Conservation (phyloP, 2,329 filamentous ascomycete genomes). For the Exserohilum turcica region DNA sequence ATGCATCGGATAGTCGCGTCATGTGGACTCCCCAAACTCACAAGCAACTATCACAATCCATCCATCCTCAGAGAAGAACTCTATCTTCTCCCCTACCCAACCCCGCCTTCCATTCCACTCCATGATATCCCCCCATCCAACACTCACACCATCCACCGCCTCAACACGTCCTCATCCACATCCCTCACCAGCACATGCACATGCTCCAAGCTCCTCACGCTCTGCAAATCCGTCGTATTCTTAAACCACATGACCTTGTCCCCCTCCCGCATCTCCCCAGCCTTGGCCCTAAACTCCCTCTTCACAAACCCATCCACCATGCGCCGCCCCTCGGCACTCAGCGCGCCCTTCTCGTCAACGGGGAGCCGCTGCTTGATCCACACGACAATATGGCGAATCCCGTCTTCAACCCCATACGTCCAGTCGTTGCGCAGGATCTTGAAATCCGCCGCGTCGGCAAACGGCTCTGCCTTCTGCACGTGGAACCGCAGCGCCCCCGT, state of each 20-base stretch:
- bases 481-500: slow-evolving; percentile 43
- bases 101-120: too few species aligned
- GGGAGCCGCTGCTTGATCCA: slow-evolving; percentile 54
- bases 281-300: slow-evolving; percentile 54
- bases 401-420: slow-evolving; percentile 63
- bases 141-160: slow-evolving; percentile 14
- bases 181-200: slow-evolving; percentile 74
- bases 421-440: slow-evolving; percentile 66
- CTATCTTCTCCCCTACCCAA: too few species aligned
- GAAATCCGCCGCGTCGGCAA: slow-evolving; percentile 61
- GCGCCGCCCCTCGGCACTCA: slow-evolving; percentile 36
- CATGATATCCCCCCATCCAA: not conserved
- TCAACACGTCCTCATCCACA: slow-evolving; percentile 62
- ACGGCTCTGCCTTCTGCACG: slow-evolving; percentile 56
- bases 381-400: slow-evolving; percentile 62
- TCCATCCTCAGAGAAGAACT: too few species aligned
- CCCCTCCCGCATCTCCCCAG: slow-evolving; percentile 42
- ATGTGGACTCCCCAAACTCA: too few species aligned
- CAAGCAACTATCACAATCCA: too few species aligned
- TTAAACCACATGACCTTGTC: slow-evolving; percentile 67
- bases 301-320: slow-evolving; percentile 42
- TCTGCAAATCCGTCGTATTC: slow-evolving; percentile 66
- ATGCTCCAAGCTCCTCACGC: slow-evolving; percentile 70
- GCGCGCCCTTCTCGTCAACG: slow-evolving; percentile 37
- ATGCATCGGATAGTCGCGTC: too few species aligned